Base-by-base conservation (phyloP, 2,329 filamentous ascomycete species). In the Achaetomium macrosporum region DNA sequence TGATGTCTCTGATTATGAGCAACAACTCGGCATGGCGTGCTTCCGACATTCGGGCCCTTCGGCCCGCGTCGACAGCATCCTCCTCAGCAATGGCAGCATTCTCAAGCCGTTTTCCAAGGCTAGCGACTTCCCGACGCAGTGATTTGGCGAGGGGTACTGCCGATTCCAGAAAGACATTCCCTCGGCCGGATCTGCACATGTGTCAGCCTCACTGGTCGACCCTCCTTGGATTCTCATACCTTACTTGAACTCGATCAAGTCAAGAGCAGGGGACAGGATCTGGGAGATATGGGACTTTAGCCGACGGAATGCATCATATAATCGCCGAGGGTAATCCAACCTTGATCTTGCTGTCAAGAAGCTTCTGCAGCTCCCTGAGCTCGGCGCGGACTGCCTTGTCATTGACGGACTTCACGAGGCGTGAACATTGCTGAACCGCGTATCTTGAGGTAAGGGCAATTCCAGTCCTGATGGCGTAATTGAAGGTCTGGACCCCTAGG, bases 191-290 rank as follows among this genome's bases (percentile, higher is more conserved):
- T 63, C 76, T 68, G 42, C 15, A 31, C n/a, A 17, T 29, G 29
- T 17, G 42, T 57, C 45, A 55, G 42, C 41, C 20, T 37, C 3
- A 25, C 19, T 50, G 37, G 8, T 20, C 40, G 33, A 20, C 42
- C 16, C 54, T 17, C 37, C 20, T 13, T 44, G 11, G 30, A n/a
- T 30, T 39, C 13, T 39, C 17, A 17, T 45, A 30, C 59, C 77
- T 62, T 68, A 88, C 84, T 93, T 93, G 62, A 96, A 79, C 68
- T 96, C 89, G 62, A 96, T 90, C 75, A 96, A 84, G 66, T 96
- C 90, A 64, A 95, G 92, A 10, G 90, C 88, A 1, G 91, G 91
- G 11, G 90, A 90, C 42, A 96, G 84, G 59, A 96, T 89, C 83
- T 89, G 57, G 8, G 35, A 10, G 19, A 29, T 3, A 25, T 40